Evolutionary conservation across 192 early-diverging fungal genomes (phyloP), one percentile per base, ranked within the genome.

Genomic region (Phlyctochytrium arcticum): DNA sequence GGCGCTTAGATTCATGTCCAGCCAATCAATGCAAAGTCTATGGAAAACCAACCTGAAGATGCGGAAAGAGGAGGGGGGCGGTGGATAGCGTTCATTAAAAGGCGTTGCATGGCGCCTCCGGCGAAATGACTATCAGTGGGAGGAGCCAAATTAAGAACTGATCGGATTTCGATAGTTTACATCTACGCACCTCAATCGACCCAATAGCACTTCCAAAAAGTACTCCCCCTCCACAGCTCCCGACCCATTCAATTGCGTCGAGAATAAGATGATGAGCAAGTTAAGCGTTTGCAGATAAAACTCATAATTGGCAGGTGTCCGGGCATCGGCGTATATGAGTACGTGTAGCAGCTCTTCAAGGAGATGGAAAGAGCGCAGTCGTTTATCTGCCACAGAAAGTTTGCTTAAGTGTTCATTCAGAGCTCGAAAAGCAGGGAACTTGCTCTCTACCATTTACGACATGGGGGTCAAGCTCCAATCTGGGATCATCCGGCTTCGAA

Each of bases 231-330:
- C 79, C 10, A 30, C 63, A 19, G 69, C 39, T 21, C 69, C 68
- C 15, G 81, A 37, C 10, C 73, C 71, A n/a, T 82, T 80, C 26
- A 89, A 55, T 57, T 89, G 88, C 4, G 80, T 85, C 0, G 87
- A 87, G 3, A 80, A 64, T 60, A 89, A 70, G 3, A 86, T 86
- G 30, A 87, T 72, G 9, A 88, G 46, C 9, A 77, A 67, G 55
- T 89, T 89, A 12, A 87, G 65, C 0, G 73, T 65, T 68, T 89
- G 87, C 19, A 82, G 57, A 67, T 89, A 89, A 67, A 86, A 87
- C 46, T 89, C 87, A 51, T 89, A 84, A 48, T 67, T 27, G 3
- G 19, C 31, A 24, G 10, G 23, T 31, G 23, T 19, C 85, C 74
- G 73, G 57, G 79, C 72, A 65, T 86, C 82, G 26, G 79, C 60